phyloP scores from a whole-genome alignment of 148 eudicot species.

The Cornus kousa region DNA sequence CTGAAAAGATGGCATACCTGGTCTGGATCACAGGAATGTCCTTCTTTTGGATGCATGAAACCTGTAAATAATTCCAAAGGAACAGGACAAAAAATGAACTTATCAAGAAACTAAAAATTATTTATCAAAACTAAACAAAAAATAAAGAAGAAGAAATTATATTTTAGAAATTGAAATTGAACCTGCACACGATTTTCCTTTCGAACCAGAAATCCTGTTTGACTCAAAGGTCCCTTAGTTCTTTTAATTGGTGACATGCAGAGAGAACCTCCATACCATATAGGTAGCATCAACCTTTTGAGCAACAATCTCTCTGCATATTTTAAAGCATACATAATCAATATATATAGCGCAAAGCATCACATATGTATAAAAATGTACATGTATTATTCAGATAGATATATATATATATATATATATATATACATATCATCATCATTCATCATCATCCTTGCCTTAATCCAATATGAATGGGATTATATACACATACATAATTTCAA shows the following conservation, averaged over 20 bases:
- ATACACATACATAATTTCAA: not conserved
- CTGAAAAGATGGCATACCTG: slow-evolving; percentile 45
- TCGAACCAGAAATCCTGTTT: slow-evolving; percentile 20
- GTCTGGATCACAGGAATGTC: slow-evolving; percentile 54
- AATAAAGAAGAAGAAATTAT: not conserved
- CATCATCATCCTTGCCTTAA: too few species aligned
- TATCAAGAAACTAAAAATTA: not conserved
- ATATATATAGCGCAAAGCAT: not conserved
- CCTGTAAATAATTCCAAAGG: slow-evolving; percentile 34
- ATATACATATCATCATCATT: too few species aligned
- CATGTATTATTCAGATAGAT: too few species aligned
- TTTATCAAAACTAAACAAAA: not conserved
- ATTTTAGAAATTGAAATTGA: slow-evolving; percentile 12
- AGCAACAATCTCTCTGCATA: slow-evolving; percentile 15
- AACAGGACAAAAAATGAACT: not conserved
- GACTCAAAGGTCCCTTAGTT: slow-evolving; percentile 22
- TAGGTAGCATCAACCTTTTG: slow-evolving; percentile 25
- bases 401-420: too few species aligned
- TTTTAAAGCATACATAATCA: not conserved
- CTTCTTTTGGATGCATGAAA: slow-evolving; percentile 50
- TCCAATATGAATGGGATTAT: too few species aligned
- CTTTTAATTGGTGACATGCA: slow-evolving; percentile 23
- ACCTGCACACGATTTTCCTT: slow-evolving; percentile 43
- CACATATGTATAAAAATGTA: not conserved
- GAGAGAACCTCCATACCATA: slow-evolving; percentile 28